Percentiles rank a stretch among this genome's conserved stretches.
These are phyloP conservation scores for Lecanicillium sp. DNA, from an alignment of 2,329 filamentous ascomycete species.

Conservation along the genomic window DNA sequence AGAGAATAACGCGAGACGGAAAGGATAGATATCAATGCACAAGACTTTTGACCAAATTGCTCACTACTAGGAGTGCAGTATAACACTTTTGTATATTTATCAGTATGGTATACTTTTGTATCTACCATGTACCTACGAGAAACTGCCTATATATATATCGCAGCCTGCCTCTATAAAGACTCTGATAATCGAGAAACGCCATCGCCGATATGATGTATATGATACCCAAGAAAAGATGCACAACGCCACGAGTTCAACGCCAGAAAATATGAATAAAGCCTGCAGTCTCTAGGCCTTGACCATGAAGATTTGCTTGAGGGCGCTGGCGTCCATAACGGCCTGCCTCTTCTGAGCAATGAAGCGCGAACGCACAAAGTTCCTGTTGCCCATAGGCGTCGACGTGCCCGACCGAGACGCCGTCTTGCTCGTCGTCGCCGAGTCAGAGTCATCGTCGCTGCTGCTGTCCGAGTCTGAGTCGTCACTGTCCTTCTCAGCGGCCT, in stretches of 20 bases:
- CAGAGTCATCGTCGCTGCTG: slow-evolving; percentile 15
- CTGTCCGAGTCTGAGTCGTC: slow-evolving; percentile 18
- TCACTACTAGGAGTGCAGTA: background rate
- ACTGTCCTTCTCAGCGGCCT: slow-evolving; percentile 23
- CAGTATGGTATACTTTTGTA: background rate
- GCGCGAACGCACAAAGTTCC: slow-evolving; percentile 70
- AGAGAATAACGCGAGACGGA: background rate
- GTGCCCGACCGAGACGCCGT: slow-evolving; percentile 36
- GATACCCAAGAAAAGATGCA: background rate
- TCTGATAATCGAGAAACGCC: background rate
- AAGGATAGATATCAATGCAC: background rate
- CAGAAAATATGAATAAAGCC: background rate
- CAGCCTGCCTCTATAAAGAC: background rate
- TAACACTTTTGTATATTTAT: background rate
- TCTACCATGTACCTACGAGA: background rate
- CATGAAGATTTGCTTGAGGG: slow-evolving; percentile 81
- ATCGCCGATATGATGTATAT: slow-evolving; percentile 3
- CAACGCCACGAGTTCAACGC: background rate
- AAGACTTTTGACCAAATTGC: background rate
- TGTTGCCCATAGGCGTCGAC: slow-evolving; percentile 45
- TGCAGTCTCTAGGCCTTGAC: slow-evolving; percentile 41
- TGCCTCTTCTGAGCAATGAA: slow-evolving; percentile 86
- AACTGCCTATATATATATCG: background rate
- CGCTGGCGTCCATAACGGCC: slow-evolving; percentile 73
- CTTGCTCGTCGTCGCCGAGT: slow-evolving; percentile 21